phyloP scores from a whole-genome alignment of 2,329 filamentous ascomycete species.

The Penicillium sp. region DNA sequence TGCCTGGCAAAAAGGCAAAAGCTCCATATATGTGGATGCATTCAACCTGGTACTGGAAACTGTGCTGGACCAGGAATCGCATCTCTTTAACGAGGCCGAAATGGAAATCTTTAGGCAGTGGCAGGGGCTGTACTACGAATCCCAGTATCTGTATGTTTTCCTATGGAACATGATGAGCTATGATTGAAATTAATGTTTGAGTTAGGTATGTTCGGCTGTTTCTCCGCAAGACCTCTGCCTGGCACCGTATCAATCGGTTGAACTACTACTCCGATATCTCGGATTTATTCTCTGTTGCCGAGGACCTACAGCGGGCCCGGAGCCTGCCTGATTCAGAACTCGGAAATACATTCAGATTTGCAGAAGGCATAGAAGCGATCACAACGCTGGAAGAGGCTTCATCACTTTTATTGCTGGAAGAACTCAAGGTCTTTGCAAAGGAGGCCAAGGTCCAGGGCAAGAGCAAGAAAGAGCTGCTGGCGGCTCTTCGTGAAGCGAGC shows the following conservation, averaged over 20 bases:
- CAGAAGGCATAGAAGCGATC: slow-evolving; percentile 69
- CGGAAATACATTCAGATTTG: slow-evolving; percentile 60
- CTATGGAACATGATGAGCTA: neutral
- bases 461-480: slow-evolving; percentile 72
- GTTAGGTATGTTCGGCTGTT: slow-evolving; percentile 81
- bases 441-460: slow-evolving; percentile 79
- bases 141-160: slow-evolving; percentile 70
- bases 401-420: slow-evolving; percentile 71
- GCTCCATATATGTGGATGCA: slow-evolving; percentile 91
- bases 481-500: slow-evolving; percentile 64
- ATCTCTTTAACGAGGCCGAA: slow-evolving; percentile 77
- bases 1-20: slow-evolving; percentile 66
- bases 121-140: slow-evolving; percentile 65
- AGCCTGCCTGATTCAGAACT: slow-evolving; percentile 51
- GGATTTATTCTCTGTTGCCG: slow-evolving; percentile 59
- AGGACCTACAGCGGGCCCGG: slow-evolving; percentile 52
- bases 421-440: slow-evolving; percentile 74
- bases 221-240: slow-evolving; percentile 78
- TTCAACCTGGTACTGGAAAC: slow-evolving; percentile 89
- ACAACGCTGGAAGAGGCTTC: slow-evolving; percentile 74
- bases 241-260: slow-evolving; percentile 73
- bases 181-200: neutral
- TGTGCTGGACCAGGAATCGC: slow-evolving; percentile 76
- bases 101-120: slow-evolving; percentile 67
- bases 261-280: slow-evolving; percentile 76